These are phyloP conservation scores for Diplodia corticola DNA, from an alignment of 2,329 filamentous ascomycete species.

Conservation along the genomic window DNA sequence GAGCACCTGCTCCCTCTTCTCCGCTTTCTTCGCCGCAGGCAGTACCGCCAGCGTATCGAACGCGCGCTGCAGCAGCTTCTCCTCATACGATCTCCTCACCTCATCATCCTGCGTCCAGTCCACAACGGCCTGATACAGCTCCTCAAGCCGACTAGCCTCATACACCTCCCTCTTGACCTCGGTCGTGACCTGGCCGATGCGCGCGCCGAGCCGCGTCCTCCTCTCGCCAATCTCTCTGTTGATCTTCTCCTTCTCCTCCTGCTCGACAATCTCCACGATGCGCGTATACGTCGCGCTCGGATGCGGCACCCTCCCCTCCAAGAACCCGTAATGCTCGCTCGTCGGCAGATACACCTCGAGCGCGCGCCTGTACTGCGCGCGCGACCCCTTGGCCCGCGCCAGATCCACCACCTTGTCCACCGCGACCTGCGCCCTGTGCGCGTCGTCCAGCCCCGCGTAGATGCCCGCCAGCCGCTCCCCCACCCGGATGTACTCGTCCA, in stretches of 20 bases:
- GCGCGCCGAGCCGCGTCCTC: conserved; percentile 81
- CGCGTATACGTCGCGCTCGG: conserved; percentile 79
- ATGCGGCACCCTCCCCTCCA: conserved; percentile 81
- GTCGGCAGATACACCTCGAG: conserved; percentile 71
- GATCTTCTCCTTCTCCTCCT: conserved; percentile 83
- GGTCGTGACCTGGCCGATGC: conserved; percentile 75
- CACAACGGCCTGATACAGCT: conserved; percentile 78
- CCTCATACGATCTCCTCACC: conserved; percentile 78
- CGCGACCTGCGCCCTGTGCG: conserved; percentile 59
- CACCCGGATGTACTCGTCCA: conserved; percentile 73
- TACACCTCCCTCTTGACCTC: conserved; percentile 89
- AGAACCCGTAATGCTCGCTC: conserved; percentile 74
- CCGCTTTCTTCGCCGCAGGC: conserved; percentile 64
- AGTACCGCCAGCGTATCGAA: conserved; percentile 75
- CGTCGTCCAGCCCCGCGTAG: conserved; percentile 65
- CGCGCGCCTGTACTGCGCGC: conserved; percentile 72
- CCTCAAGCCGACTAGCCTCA: conserved; percentile 71
- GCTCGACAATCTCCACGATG: conserved; percentile 79
- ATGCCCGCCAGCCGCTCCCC: conserved; percentile 73
- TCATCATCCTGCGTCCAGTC: conserved; percentile 91
- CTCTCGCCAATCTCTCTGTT: conserved; percentile 88
- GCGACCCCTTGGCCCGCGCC: conserved; percentile 70
- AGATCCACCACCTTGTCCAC: conserved; percentile 79
- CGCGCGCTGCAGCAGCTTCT: conserved; percentile 80
- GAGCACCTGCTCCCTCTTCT: conserved; percentile 71